A percentile compares a stretch with the other conserved stretches of the same genome.
These are phyloP conservation scores for Exsudoporus frostii DNA, from an alignment of 768 basidiomycete genomes.

Conservation along the genomic window DNA sequence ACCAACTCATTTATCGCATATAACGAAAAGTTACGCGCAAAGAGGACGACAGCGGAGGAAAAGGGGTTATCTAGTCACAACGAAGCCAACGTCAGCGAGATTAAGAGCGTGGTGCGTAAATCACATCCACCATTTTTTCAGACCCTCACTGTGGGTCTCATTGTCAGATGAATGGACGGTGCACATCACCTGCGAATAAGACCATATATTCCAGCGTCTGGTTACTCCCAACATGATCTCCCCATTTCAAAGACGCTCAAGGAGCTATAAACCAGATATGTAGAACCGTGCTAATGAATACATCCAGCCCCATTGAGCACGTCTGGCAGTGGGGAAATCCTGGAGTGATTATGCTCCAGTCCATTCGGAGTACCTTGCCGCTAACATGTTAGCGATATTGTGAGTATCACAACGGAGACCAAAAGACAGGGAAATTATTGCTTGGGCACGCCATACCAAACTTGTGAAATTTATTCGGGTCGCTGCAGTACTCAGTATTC, in stretches of 20 bases:
- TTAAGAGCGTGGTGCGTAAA: slow-evolving; percentile 13
- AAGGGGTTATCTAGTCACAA: slow-evolving; percentile 22
- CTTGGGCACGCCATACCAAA: too few species aligned
- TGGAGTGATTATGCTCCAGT: neutral
- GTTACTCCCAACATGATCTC: slow-evolving; percentile 12
- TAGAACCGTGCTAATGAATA: neutral
- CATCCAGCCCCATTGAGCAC: slow-evolving; percentile 24
- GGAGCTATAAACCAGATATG: slow-evolving; percentile 18
- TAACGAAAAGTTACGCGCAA: slow-evolving; percentile 5
- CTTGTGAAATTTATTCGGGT: slow-evolving; percentile 11
- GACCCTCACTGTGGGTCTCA: neutral
- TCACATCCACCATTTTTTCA: neutral
- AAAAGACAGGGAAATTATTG: too few species aligned
- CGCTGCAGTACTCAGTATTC: neutral
- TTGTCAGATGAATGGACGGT: slow-evolving; percentile 26
- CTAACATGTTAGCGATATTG: too few species aligned
- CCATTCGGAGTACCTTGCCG: neutral
- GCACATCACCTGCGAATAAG: slow-evolving; percentile 23
- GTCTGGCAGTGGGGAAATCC: neutral
- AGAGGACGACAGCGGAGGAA: slow-evolving; percentile 19
- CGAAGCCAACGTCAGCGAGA: slow-evolving; percentile 17
- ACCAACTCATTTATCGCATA: slow-evolving; percentile 19
- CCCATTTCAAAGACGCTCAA: slow-evolving; percentile 20
- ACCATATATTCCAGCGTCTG: slow-evolving; percentile 6
- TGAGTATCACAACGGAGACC: too few species aligned